These are phyloP conservation scores for Wickerhamomyces tratensis DNA, from an alignment of 805 yeast genomes.

Conservation along the genomic window DNA sequence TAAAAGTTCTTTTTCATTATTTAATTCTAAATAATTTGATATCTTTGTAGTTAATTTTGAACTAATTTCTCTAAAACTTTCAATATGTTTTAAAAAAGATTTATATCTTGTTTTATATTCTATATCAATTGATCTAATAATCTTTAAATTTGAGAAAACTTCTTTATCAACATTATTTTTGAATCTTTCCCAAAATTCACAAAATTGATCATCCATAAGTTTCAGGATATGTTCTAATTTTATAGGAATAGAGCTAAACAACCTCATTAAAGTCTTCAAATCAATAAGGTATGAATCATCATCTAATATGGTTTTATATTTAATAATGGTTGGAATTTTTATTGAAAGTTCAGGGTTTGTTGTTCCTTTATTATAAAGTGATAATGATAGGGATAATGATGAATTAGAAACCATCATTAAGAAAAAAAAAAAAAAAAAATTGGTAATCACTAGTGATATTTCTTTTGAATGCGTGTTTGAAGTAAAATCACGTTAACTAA, in stretches of 20 bases:
- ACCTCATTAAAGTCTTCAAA: slow-evolving; percentile 3
- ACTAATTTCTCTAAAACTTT: slow-evolving; percentile 3
- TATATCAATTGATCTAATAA: slow-evolving; percentile 1
- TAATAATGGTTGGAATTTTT: not conserved
- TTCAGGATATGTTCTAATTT: slow-evolving; percentile 1
- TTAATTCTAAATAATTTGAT: not conserved
- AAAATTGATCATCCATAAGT: not conserved
- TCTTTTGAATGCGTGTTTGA: no score
- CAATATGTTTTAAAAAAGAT: slow-evolving; percentile 1
- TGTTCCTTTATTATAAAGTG: no score
- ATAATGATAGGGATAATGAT: no score
- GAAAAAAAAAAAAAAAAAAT: no score
- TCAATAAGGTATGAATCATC: slow-evolving; percentile 4
- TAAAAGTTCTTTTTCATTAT: slow-evolving; percentile 5
- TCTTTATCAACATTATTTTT: not conserved
- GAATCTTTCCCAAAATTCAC: not conserved
- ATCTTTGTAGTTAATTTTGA: no score
- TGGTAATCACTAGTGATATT: no score
- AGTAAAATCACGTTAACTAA: no score
- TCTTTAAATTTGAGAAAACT: not conserved
- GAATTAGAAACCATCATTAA: no score
- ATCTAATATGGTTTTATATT: slow-evolving; percentile 2
- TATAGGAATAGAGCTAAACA: slow-evolving; percentile 7
- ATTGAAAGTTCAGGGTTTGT: no score
- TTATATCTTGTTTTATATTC: slow-evolving; percentile 1